These are phyloP conservation scores for Coemansia sp. DNA, from an alignment of 192 early-diverging fungal species.

Conservation along the genomic window DNA sequence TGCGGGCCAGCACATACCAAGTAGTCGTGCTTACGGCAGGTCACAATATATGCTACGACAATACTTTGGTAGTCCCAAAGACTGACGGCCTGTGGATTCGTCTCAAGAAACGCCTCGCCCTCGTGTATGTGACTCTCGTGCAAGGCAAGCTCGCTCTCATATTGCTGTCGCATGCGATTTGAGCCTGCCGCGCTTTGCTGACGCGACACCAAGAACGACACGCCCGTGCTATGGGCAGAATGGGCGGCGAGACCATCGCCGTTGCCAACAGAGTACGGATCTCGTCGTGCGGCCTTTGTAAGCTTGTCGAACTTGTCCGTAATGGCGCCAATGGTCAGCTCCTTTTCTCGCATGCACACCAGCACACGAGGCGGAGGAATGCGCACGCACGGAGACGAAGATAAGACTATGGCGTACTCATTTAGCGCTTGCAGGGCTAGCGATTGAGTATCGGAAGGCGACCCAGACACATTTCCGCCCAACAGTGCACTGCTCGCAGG, in stretches of 20 bases:
- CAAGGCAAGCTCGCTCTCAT: slow-evolving; percentile 50
- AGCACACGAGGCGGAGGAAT: slow-evolving; percentile 88
- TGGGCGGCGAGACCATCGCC: neutral
- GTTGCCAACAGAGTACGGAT: neutral
- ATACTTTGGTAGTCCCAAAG: slow-evolving; percentile 56
- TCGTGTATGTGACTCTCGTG: slow-evolving; percentile 47
- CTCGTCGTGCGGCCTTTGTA: slow-evolving; percentile 17
- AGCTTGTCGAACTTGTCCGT: slow-evolving; percentile 32
- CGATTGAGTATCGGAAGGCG: slow-evolving; percentile 13
- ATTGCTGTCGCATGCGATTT: slow-evolving; percentile 53
- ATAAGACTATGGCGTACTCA: slow-evolving; percentile 71
- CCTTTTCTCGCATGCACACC: slow-evolving; percentile 61
- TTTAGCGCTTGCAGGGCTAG: slow-evolving; percentile 58
- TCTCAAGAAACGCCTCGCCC: slow-evolving; percentile 42
- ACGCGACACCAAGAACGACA: slow-evolving; percentile 49
- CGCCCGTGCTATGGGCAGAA: slow-evolving; percentile 20
- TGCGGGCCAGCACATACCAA: slow-evolving; percentile 66
- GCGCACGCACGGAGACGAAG: slow-evolving; percentile 83
- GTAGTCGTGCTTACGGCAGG: slow-evolving; percentile 47
- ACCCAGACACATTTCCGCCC: neutral
- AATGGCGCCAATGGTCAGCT: slow-evolving; percentile 42
- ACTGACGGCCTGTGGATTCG: slow-evolving; percentile 45
- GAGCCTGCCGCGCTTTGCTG: slow-evolving; percentile 49
- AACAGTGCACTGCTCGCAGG: neutral
- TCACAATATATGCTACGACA: slow-evolving; percentile 47